Evolutionary conservation across 192 early-diverging fungal genomes (phyloP), one percentile per base, ranked within the genome.

Genomic region (Piromyces sp.): DNA sequence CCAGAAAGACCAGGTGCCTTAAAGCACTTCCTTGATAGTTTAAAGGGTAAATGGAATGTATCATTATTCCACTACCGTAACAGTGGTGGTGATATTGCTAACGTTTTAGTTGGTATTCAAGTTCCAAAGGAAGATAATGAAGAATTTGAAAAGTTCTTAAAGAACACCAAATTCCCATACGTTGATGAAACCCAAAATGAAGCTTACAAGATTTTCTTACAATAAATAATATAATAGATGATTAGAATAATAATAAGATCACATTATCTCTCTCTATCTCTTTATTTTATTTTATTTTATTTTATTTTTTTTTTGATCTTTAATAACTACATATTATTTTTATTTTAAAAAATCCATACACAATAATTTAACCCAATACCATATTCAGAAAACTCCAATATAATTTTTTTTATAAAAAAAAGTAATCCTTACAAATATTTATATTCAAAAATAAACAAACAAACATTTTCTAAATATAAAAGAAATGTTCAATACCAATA

Each of bases 1-100:
- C 96, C 96, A 11, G 97, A 98, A 85, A 89, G 95, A 51, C 97
- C 96, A 5, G 98, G 96, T 40, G 96, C 96, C 11, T 87, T 98
- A 58, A 88, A 91, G 28, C 93, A 95, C 84, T 98, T 99, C 86
- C 87, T 99, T 40, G 81, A 85, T 30, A 91, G 91, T 15, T 82
- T 98, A 38, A 83, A 9, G 85, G 88, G 91, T 51, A 87, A 83
- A 38, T 94, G 90, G 92, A 93, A 93, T 86, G 93, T 96, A 26
- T 93, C 95, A 28, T 88, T 98, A 30, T 98, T 98, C 89, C 97
- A 98, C 87, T 98, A 98, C 88, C 90, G 96, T 80, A 97, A 98
- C 86, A 94, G 96, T 87, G 98, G 98, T 36, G 94, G 83, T 36
- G 97, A 99, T 84, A 93, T 97, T 84, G 96, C 94, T 33, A 95